These are phyloP conservation scores for Aspergillus pseudotamarii DNA, from an alignment of 2,329 filamentous ascomycete genomes.

Conservation along the genomic window DNA sequence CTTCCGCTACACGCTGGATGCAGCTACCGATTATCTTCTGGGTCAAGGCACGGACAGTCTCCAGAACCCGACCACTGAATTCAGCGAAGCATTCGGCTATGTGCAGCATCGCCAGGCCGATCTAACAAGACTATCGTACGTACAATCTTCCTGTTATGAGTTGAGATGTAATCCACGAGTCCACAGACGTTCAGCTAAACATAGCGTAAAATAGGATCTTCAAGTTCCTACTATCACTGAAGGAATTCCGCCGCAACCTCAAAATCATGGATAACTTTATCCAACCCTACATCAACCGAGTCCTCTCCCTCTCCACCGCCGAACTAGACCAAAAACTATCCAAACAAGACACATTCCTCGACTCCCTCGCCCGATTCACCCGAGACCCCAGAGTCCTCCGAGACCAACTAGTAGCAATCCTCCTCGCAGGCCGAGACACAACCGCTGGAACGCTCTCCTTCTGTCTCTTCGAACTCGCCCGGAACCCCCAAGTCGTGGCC, in stretches of 20 bases:
- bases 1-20: constrained; percentile 81
- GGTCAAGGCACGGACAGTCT: constrained; percentile 70
- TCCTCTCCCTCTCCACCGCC: constrained; percentile 67
- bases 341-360: constrained; percentile 81
- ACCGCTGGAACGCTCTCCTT: constrained; percentile 81
- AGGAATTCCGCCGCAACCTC: constrained; percentile 65
- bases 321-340: constrained; percentile 72
- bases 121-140: constrained; percentile 64
- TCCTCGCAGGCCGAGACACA: constrained; percentile 82
- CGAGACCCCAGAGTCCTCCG: constrained; percentile 66
- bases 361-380: constrained; percentile 81
- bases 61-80: constrained; percentile 65
- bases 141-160: neutral
- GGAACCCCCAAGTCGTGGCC: constrained; percentile 66
- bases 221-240: constrained; percentile 63
- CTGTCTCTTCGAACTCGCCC: constrained; percentile 78
- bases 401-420: constrained; percentile 79
- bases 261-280: constrained; percentile 75
- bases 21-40: constrained; percentile 82
- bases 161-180: no score
- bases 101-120: constrained; percentile 75
- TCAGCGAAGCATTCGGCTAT: constrained; percentile 80
- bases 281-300: constrained; percentile 73
- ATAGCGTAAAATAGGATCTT: constrained; percentile 53
- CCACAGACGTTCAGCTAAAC: neutral